Percentiles rank a stretch among this genome's conserved stretches.
These are phyloP conservation scores for Teratosphaeria epicoccoides DNA, from an alignment of 2,329 filamentous ascomycete species.

Conservation along the genomic window DNA sequence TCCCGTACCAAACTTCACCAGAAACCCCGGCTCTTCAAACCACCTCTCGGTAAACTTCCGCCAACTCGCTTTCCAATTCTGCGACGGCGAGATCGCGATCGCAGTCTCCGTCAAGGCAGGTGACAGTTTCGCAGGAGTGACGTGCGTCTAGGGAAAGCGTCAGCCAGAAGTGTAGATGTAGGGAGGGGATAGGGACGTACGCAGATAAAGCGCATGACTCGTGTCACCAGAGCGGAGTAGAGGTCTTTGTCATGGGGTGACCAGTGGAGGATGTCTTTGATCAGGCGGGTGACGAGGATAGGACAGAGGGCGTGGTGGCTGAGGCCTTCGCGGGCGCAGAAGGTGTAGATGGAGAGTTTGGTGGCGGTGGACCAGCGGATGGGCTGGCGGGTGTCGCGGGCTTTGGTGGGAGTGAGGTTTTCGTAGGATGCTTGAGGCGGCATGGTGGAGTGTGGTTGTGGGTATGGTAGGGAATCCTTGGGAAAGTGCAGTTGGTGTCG, in stretches of 20 bases:
- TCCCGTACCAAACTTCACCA: no score
- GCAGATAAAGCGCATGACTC: background rate
- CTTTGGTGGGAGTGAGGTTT: background rate
- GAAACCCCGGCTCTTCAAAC: no score
- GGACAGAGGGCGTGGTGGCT: background rate
- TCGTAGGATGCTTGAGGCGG: no score
- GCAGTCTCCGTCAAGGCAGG: background rate
- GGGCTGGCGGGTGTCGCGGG: background rate
- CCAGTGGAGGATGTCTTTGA: background rate
- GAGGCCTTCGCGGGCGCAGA: background rate
- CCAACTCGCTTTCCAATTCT: background rate
- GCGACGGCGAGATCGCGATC: background rate
- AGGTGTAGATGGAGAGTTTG: background rate
- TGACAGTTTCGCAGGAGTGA: background rate
- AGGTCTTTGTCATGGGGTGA: background rate
- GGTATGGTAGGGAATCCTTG: no score
- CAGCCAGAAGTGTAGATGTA: no score
- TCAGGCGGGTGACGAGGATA: background rate
- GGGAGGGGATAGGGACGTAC: no score
- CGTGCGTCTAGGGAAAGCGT: no score
- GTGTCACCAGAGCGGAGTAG: background rate
- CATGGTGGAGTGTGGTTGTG: no score
- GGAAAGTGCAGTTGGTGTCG: no score
- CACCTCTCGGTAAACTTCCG: background rate
- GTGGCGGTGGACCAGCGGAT: background rate